Base-by-base conservation (phyloP, 164 flowering plant genomes). In the Magnolia kwangsiensis region DNA sequence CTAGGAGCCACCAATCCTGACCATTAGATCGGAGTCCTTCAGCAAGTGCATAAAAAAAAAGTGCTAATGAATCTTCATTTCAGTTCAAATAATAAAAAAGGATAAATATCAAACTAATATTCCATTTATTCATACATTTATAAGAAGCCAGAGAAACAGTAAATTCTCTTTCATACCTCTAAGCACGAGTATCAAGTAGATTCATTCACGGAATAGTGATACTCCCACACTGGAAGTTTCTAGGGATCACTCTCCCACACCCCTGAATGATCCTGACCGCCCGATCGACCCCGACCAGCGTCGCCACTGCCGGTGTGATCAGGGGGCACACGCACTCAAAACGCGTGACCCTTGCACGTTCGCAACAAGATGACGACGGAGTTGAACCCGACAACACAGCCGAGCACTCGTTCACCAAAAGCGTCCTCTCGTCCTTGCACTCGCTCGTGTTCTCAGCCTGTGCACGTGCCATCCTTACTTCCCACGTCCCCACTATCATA, bases 221-320 rank as follows among this genome's bases (percentile, higher is more conserved):
- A 84, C 83, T 84, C 27, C 87, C 85, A 77, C 87, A 83, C 78
- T 81, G 82, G 82, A 65, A 86, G 80, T 86, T 83, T 11, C 82
- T 82, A 69, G 85, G 87, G 16, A 86, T 85, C 20, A 23, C 75
- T 58, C 86, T 71, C 21, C 88, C 87, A 45, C 88, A 86, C 11
- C 83, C 83, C 73, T 86, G 76, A 55, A 86, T 63, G 72, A 84
- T 76, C 6, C 68, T 69, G 0, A 82, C 74, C 64, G 82, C 82
- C 4, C 78, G 79, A 14, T 80, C 74, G 37, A 80, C 14, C 29
- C 82, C 82, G n/a, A 86, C 58, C 16, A 76, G 76, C 8, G 85
- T 75, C 4, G 81, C 84, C 75, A 86, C 4, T 31, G 63, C 74
- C 1, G 84, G 86, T 1, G 85, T 86, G 29, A 84, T 19, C 0